Conservation (phyloP, 164 flowering plant species). For the Tetracentron sinense region DNA sequence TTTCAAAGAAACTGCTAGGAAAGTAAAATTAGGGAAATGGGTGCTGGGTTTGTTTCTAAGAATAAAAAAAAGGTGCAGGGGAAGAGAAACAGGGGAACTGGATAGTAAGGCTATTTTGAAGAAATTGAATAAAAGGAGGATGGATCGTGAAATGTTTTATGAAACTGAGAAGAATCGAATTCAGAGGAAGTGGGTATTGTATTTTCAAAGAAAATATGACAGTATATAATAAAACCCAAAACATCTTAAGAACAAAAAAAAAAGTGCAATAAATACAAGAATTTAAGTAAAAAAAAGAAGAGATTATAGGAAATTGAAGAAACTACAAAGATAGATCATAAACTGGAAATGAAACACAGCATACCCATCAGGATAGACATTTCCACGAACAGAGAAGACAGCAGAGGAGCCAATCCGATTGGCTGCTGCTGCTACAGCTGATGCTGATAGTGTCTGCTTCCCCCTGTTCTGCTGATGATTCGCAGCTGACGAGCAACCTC, state of each 20-base stretch:
- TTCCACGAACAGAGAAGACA: slow-evolving; percentile 47
- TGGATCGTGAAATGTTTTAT: not conserved
- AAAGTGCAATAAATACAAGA: not conserved
- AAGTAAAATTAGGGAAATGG: no score
- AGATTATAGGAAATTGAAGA: no score
- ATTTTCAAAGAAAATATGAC: not conserved
- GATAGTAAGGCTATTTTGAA: not conserved
- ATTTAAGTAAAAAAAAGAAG: not conserved
- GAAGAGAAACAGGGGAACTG: no score
- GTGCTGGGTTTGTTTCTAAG: no score
- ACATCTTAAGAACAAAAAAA: not conserved
- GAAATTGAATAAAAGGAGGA: not conserved
- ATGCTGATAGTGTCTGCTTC: slow-evolving; percentile 10
- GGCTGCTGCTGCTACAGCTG: not conserved
- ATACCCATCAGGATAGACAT: slow-evolving; percentile 76
- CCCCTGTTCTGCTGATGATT: slow-evolving; percentile 13
- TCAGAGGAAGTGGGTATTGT: not conserved
- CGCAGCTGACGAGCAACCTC: slow-evolving; percentile 20
- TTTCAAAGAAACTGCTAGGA: no score
- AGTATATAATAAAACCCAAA: not conserved
- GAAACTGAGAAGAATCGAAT: not conserved
- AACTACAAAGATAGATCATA: no score
- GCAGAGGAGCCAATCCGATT: slow-evolving; percentile 27
- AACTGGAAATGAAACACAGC: slow-evolving; percentile 1
- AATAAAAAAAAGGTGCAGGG: no score